Percentiles rank a stretch among this genome's conserved stretches.
phyloP scores from a whole-genome alignment of 495 filamentous ascomycete genomes.

The Aspergillus ostianus region DNA sequence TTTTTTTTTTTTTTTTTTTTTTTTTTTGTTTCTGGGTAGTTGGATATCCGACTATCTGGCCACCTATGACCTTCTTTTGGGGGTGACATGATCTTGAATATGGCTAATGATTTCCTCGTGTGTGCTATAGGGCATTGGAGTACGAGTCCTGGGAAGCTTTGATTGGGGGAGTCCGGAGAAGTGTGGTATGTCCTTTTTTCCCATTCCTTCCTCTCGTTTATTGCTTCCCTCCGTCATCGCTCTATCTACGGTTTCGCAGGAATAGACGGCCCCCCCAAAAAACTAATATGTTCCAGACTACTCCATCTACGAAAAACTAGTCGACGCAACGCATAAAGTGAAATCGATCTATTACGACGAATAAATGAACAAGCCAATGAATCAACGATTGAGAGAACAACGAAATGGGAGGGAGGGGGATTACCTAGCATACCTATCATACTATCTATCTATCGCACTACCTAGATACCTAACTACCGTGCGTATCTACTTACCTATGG shows the following conservation, averaged over 20 bases:
- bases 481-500: no score
- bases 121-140: constrained; percentile 55
- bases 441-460: no score
- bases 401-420: no score
- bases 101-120: constrained; percentile 6
- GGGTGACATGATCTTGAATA: not conserved
- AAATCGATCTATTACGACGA: constrained; percentile 74
- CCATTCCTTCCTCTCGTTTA: constrained; percentile 7
- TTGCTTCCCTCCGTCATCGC: not conserved
- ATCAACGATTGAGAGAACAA: no score
- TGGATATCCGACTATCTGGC: no score
- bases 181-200: constrained; percentile 31
- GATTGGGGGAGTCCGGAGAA: constrained; percentile 68
- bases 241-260: not conserved
- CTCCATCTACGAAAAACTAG: constrained; percentile 73
- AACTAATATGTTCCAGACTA: constrained; percentile 58
- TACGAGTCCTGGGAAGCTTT: constrained; percentile 70
- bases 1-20: constrained; percentile 1
- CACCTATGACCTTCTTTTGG: not conserved
- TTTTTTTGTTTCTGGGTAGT: no score
- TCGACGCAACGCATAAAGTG: constrained; percentile 83
- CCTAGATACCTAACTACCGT: no score
- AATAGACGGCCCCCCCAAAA: no score
- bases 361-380: constrained; percentile 8
- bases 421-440: no score